Evolutionary conservation across 75 land plant species (phyloP).

Genomic region (Pinus taeda): DNA sequence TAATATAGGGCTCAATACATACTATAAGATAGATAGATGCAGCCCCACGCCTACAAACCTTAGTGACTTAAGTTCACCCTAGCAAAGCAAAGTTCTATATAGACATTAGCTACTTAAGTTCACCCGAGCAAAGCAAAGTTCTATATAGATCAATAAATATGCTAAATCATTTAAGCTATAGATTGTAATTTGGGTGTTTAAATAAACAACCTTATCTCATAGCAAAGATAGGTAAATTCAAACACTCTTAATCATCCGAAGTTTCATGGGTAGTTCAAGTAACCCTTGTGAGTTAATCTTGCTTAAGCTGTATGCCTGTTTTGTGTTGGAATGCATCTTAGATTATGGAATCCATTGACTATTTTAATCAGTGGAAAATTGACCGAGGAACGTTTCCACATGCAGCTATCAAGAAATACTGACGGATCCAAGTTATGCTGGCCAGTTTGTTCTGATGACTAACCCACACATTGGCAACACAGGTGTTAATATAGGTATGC

Average conservation of each 20-base stretch:
- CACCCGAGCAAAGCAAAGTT: no score
- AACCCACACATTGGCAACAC: slow-evolving; percentile 98
- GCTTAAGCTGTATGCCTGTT: not conserved
- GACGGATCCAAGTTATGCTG: slow-evolving; percentile 99
- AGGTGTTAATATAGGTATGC: slow-evolving; percentile 81
- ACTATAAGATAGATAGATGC: no score
- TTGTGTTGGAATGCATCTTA: not conserved
- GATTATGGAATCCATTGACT: not conserved
- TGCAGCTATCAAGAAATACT: slow-evolving; percentile 95
- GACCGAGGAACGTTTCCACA: not conserved
- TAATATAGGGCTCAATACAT: no score
- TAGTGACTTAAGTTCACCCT: no score
- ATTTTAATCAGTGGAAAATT: slow-evolving; percentile 1
- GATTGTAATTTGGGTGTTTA: not conserved
- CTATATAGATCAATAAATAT: no score
- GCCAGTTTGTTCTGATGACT: slow-evolving; percentile 97
- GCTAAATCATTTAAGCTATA: no score
- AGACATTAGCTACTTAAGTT: no score
- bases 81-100: no score
- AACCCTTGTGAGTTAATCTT: not conserved
- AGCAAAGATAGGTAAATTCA: not conserved
- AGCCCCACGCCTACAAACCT: no score
- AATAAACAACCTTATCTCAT: not conserved
- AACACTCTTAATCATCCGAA: no score
- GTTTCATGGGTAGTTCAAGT: not conserved